phyloP scores from a whole-genome alignment of 176 grass and related monocot genomes.

The Saccharum spontaneum region DNA sequence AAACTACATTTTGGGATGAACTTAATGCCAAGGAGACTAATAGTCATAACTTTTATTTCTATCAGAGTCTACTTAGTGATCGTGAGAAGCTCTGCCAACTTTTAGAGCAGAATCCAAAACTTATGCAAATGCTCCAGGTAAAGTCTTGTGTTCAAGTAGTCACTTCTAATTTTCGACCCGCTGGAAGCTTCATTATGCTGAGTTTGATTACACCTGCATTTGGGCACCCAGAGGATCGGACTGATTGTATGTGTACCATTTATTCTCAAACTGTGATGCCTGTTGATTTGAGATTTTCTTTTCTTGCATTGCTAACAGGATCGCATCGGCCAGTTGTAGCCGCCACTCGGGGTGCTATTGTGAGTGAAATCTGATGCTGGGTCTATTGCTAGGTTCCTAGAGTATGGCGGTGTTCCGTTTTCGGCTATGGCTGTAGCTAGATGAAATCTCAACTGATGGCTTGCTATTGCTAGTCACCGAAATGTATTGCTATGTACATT shows the following conservation, averaged over 20 bases:
- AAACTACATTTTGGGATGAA: background rate
- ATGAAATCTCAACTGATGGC: slow-evolving; percentile 9
- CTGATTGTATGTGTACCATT: background rate
- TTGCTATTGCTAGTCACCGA: background rate
- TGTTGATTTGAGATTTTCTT: background rate
- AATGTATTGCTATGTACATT: slow-evolving; percentile 19
- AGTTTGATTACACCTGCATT: background rate
- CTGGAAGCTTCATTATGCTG: background rate
- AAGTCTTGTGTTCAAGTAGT: background rate
- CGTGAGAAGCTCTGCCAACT: slow-evolving; percentile 90
- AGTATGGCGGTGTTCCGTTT: background rate
- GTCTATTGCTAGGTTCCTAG: background rate
- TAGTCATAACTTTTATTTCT: background rate
- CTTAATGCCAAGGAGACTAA: slow-evolving; percentile 14
- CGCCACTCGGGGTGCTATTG: background rate
- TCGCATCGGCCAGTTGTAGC: slow-evolving; percentile 56
- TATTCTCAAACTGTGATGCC: background rate
- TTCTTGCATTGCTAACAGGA: slow-evolving; percentile 43
- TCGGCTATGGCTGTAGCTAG: background rate
- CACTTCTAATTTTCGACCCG: background rate
- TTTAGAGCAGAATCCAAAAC: slow-evolving; percentile 85
- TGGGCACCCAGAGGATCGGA: background rate
- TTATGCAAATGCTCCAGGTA: slow-evolving; percentile 99
- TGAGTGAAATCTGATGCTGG: background rate
- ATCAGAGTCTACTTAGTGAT: slow-evolving; percentile 76